Evolutionary conservation across 345 rosid species (phyloP).

Genomic region (Gossypium australe): DNA sequence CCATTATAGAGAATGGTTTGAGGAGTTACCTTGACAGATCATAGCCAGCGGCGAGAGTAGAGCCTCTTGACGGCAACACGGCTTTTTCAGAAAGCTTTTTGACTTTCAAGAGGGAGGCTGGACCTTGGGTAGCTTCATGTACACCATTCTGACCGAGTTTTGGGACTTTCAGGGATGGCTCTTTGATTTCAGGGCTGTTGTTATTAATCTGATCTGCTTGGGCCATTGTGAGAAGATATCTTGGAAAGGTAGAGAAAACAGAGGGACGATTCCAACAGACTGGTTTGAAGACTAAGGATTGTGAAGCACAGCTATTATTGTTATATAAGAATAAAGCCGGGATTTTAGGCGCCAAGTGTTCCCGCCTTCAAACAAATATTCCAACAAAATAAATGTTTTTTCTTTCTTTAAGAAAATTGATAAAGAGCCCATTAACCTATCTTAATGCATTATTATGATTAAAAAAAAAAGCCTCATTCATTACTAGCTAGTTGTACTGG

Average conservation of each 20-base stretch:
- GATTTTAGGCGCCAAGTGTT: slow-evolving; percentile 17
- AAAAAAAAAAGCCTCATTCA: too few species aligned
- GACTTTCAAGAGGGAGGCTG: slow-evolving; percentile 37
- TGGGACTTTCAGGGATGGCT: slow-evolving; percentile 36
- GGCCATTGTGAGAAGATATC: slow-evolving; percentile 14
- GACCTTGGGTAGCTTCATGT: slow-evolving; percentile 6
- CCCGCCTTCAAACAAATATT: slow-evolving; percentile 12
- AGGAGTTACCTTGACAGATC: slow-evolving; percentile 50
- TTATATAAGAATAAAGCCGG: slow-evolving; percentile 3
- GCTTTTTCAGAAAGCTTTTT: slow-evolving; percentile 75
- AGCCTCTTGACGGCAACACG: slow-evolving; percentile 60
- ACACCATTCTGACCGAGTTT: slow-evolving; percentile 39
- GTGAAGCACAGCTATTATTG: background rate
- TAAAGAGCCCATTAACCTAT: too few species aligned
- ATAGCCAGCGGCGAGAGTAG: slow-evolving; percentile 73
- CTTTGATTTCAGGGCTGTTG: slow-evolving; percentile 27
- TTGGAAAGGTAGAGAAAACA: background rate
- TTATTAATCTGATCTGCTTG: slow-evolving; percentile 13
- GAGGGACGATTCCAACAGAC: background rate
- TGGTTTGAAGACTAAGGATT: background rate
- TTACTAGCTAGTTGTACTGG: too few species aligned
- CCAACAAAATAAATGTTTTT: too few species aligned
- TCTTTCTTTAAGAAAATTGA: too few species aligned
- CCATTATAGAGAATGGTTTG: background rate
- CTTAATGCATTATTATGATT: too few species aligned